Conservation (phyloP, 306 rosid species). For the Prosopis cineraria region DNA sequence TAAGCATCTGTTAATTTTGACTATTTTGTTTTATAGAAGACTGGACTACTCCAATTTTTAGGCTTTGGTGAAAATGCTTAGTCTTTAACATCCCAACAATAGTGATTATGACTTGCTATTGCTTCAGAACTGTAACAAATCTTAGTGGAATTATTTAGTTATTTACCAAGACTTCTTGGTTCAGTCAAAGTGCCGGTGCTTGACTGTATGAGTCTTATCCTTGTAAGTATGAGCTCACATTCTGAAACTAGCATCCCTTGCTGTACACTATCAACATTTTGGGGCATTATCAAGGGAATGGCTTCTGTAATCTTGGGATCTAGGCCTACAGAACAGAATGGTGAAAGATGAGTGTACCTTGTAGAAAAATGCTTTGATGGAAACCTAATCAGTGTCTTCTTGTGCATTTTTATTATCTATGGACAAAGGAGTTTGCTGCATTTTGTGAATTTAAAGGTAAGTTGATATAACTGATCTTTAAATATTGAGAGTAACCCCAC, state of each 20-base stretch:
- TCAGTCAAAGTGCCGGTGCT: conserved; percentile 18
- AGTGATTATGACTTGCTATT: conserved; percentile 25
- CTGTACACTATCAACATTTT: conserved; percentile 20
- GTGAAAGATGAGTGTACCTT: not conserved
- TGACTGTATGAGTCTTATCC: conserved; percentile 23
- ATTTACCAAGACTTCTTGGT: conserved; percentile 8
- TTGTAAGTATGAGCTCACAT: conserved; percentile 19
- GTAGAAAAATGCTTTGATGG: conserved; percentile 9
- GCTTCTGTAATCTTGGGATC: conserved; percentile 13
- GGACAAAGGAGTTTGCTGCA: not conserved
- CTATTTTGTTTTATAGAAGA: conserved; percentile 20
- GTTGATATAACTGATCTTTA: not conserved
- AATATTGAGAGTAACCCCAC: not conserved
- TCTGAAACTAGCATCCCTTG: conserved; percentile 8
- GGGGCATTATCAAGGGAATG: conserved; percentile 1
- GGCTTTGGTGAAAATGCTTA: conserved; percentile 13
- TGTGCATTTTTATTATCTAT: not conserved
- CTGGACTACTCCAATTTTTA: conserved; percentile 11
- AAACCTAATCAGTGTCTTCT: not conserved
- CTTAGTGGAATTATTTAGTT: conserved; percentile 11
- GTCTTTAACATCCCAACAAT: conserved; percentile 17
- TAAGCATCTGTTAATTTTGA: conserved; percentile 28
- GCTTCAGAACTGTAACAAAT: conserved; percentile 26
- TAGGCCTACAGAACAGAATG: not conserved
- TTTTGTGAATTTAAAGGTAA: not conserved